These are phyloP conservation scores for Fusarium domesticum DNA, from an alignment of 2,329 filamentous ascomycete genomes.

Conservation along the genomic window DNA sequence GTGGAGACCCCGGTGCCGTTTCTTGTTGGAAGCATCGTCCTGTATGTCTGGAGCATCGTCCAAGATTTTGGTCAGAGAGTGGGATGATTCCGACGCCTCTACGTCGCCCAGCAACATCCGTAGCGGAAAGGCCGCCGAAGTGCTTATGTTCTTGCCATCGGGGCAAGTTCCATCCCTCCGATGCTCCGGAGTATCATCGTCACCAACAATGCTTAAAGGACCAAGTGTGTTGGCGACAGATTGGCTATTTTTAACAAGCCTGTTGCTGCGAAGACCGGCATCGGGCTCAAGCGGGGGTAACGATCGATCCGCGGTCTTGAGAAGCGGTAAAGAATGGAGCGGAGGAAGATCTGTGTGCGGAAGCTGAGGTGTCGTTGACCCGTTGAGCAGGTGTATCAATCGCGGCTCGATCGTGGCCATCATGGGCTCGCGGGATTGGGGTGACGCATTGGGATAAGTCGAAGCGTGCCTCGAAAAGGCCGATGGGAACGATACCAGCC, in stretches of 20 bases:
- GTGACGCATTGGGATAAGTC: slow-evolving; percentile 31
- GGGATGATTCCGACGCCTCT: slow-evolving; percentile 39
- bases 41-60: slow-evolving; percentile 42
- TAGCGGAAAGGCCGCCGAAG: slow-evolving; percentile 35
- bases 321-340: slow-evolving; percentile 46
- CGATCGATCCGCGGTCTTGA: slow-evolving; percentile 43
- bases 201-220: slow-evolving; percentile 17
- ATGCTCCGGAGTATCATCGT: slow-evolving; percentile 22
- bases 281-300: slow-evolving; percentile 54
- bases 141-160: slow-evolving; percentile 26
- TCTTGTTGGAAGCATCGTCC: slow-evolving; percentile 52
- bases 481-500: slow-evolving; percentile 3
- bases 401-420: slow-evolving; percentile 67
- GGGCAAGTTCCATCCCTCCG: slow-evolving; percentile 21
- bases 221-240: slow-evolving; percentile 11
- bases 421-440: slow-evolving; percentile 36
- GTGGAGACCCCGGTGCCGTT: slow-evolving; percentile 47
- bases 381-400: slow-evolving; percentile 63
- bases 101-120: slow-evolving; percentile 42
- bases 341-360: slow-evolving; percentile 54
- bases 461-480: slow-evolving; percentile 10
- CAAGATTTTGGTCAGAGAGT: slow-evolving; percentile 46
- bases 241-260: slow-evolving; percentile 20
- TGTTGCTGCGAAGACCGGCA: slow-evolving; percentile 42
- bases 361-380: slow-evolving; percentile 48